phyloP scores from a whole-genome alignment of 352 stramenopile genomes.

The Pythium phragmitis region DNA sequence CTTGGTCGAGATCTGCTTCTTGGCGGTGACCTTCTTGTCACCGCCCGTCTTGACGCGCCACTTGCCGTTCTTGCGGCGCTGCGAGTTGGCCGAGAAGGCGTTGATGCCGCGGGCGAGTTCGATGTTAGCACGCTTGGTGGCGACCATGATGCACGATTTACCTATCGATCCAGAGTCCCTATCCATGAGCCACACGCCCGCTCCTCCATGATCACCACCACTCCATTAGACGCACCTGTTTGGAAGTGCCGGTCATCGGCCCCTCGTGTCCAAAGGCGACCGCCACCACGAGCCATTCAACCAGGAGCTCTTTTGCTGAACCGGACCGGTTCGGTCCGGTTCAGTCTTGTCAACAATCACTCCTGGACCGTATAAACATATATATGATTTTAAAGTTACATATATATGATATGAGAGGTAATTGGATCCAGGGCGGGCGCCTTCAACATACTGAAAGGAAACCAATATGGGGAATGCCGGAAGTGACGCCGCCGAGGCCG shows the following conservation, averaged over 20 bases:
- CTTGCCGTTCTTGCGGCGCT: conserved; percentile 59
- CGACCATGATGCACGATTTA: conserved; percentile 32
- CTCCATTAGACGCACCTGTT: conserved; percentile 25
- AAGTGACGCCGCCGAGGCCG: conserved; percentile 40
- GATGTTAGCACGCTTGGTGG: conserved; percentile 57
- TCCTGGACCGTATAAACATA: conserved; percentile 13
- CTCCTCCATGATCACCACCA: background rate
- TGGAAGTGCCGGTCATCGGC: conserved; percentile 22
- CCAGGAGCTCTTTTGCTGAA: background rate
- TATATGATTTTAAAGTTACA: conserved; percentile 7
- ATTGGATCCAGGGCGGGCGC: background rate
- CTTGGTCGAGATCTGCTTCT: conserved; percentile 36
- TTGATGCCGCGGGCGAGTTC: conserved; percentile 75
- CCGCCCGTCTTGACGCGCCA: conserved; percentile 33
- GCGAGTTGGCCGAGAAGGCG: conserved; percentile 67
- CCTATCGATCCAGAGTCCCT: conserved; percentile 9
- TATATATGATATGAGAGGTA: conserved; percentile 11
- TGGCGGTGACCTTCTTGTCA: conserved; percentile 32
- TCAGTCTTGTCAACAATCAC: background rate
- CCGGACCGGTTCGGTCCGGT: conserved; percentile 17
- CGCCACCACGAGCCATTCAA: conserved; percentile 22
- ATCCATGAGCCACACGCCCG: background rate
- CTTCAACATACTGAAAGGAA: background rate
- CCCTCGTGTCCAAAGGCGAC: background rate
- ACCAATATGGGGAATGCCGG: conserved; percentile 45